A percentile compares a stretch with the other conserved stretches of the same genome.
phyloP scores from a whole-genome alignment of 495 filamentous ascomycete species.

The Tuber melanosporum region DNA sequence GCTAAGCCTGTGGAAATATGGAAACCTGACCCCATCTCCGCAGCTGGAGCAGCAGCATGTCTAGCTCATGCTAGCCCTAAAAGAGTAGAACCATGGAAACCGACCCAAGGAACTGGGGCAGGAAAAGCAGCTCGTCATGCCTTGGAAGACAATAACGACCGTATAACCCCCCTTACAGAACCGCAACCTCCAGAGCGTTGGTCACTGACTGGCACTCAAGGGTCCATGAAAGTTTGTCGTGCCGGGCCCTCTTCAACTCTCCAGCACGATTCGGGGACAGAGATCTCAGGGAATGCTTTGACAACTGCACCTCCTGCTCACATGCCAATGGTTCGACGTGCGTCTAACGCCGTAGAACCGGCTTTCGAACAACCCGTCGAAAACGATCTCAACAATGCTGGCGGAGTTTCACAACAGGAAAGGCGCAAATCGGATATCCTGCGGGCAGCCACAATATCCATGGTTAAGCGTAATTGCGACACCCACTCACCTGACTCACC shows the following conservation, averaged over 20 bases:
- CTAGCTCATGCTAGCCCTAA: conserved; percentile 27
- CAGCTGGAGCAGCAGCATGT: conserved; percentile 35
- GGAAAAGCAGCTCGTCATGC: conserved; percentile 22
- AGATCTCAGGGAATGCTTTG: conserved; percentile 24
- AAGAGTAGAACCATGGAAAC: conserved; percentile 13
- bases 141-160: conserved; percentile 11
- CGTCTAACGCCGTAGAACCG: conserved; percentile 16
- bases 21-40: conserved; percentile 29
- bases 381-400: conserved; percentile 20
- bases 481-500: conserved; percentile 27
- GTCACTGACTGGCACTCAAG: conserved; percentile 34
- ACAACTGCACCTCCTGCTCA: conserved; percentile 30
- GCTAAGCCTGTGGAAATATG: conserved; percentile 32
- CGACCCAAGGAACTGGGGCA: conserved; percentile 7
- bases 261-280: conserved; percentile 20
- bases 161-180: conserved; percentile 10
- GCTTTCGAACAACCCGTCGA: conserved; percentile 23
- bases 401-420: conserved; percentile 30
- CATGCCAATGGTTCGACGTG: conserved; percentile 25
- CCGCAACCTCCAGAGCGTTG: conserved; percentile 24
- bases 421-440: conserved; percentile 33
- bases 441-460: conserved; percentile 36
- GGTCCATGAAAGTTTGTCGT: conserved; percentile 23
- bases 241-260: conserved; percentile 19
- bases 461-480: conserved; percentile 23